phyloP scores from a whole-genome alignment of 73 alveolate genomes.

The Paramecium octaurelia region DNA sequence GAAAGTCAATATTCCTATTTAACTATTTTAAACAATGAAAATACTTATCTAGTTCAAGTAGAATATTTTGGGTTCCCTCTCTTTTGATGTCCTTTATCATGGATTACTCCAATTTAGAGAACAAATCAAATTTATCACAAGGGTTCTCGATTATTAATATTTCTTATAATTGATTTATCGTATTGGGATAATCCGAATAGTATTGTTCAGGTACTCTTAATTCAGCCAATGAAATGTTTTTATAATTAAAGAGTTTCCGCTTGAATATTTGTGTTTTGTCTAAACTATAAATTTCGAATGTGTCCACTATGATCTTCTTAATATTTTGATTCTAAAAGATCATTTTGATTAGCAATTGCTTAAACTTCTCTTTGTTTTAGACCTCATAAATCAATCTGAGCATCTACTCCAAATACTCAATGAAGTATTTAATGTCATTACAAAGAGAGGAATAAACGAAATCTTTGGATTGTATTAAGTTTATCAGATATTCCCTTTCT shows the following conservation, averaged over 20 bases:
- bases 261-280: background rate
- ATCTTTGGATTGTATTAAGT: background rate
- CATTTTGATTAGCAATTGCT: background rate
- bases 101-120: background rate
- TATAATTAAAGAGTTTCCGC: background rate
- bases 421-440: background rate
- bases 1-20: background rate
- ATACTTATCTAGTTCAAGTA: background rate
- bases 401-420: background rate
- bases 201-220: background rate
- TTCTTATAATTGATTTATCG: background rate
- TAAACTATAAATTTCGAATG: background rate
- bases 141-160: background rate
- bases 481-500: background rate
- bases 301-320: background rate
- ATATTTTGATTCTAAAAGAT: background rate
- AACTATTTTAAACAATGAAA: background rate
- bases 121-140: background rate
- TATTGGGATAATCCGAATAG: background rate
- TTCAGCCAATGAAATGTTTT: background rate
- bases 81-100: background rate
- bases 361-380: background rate
- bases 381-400: background rate
- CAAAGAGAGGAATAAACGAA: background rate
- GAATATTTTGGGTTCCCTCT: background rate